These are phyloP conservation scores for Dichotomopilus funicola DNA, from an alignment of 2,329 filamentous ascomycete genomes.

Conservation along the genomic window DNA sequence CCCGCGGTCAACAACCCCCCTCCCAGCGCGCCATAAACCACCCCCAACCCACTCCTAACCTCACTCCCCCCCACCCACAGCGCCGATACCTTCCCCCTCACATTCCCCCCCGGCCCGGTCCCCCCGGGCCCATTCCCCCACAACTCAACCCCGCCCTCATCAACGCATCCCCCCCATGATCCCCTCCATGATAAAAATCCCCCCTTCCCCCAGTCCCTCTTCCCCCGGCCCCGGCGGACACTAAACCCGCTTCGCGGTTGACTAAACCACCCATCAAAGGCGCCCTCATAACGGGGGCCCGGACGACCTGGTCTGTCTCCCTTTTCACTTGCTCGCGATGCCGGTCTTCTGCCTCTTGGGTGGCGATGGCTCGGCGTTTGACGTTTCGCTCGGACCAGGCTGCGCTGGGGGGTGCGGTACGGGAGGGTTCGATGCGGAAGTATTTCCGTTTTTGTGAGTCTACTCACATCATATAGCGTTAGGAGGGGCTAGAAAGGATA, in stretches of 20 bases:
- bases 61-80: slow-evolving; percentile 17
- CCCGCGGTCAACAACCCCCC: slow-evolving; percentile 32
- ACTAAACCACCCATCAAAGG: slow-evolving; percentile 12
- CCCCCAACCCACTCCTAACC: slow-evolving; percentile 20
- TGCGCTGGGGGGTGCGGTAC: slow-evolving; percentile 34
- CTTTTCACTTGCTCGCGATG: neutral
- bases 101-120: slow-evolving; percentile 27
- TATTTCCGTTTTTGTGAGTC: slow-evolving; percentile 57
- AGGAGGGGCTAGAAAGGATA: no score
- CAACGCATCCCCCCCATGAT: neutral
- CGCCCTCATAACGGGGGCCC: neutral
- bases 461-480: slow-evolving; percentile 21
- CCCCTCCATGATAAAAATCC: no score
- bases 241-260: slow-evolving; percentile 2
- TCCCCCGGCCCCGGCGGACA: no score
- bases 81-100: neutral
- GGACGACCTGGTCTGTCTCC: neutral
- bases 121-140: slow-evolving; percentile 34
- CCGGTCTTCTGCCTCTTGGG: neutral
- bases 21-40: slow-evolving; percentile 28
- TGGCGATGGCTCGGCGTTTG: slow-evolving; percentile 12
- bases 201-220: neutral
- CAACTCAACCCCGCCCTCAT: slow-evolving; percentile 29
- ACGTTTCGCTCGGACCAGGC: slow-evolving; percentile 18
- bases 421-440: slow-evolving; percentile 58